Conservation (phyloP, 2,329 filamentous ascomycete genomes). For the Colletotrichum brevisporum region DNA sequence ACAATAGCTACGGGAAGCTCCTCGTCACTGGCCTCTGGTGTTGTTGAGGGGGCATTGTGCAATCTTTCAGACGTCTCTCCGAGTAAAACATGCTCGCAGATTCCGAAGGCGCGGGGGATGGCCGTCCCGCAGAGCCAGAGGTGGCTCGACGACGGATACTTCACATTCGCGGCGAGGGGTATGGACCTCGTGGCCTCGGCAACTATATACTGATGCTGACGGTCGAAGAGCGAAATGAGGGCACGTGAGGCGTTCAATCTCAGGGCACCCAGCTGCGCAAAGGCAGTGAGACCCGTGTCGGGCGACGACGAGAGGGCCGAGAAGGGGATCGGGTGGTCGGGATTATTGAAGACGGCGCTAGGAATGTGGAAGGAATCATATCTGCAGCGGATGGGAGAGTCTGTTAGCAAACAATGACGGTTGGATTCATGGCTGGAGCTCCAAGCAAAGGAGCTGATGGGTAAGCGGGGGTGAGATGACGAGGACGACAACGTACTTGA, state of each 20-base stretch:
- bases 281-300: conserved; percentile 61
- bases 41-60: conserved; percentile 4
- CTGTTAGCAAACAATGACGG: conserved; percentile 6
- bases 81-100: conserved; percentile 49
- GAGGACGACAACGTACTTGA: conserved; percentile 44
- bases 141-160: conserved; percentile 26
- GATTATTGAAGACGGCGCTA: conserved; percentile 43
- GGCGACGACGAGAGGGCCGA: conserved; percentile 46
- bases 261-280: conserved; percentile 64
- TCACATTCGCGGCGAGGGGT: conserved; percentile 50
- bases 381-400: conserved; percentile 10
- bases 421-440: background rate
- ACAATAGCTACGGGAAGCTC: conserved; percentile 52
- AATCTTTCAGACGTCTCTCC: background rate
- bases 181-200: conserved; percentile 63
- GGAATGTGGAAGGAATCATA: conserved; percentile 41
- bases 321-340: conserved; percentile 43
- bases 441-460: background rate
- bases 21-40: conserved; percentile 1
- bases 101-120: conserved; percentile 47
- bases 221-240: conserved; percentile 67
- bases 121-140: conserved; percentile 48
- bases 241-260: conserved; percentile 55
- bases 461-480: background rate
- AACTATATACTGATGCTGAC: conserved; percentile 62